Conservation (phyloP, 1,139 yeast genomes). For the Lodderomyces elongisporus region DNA sequence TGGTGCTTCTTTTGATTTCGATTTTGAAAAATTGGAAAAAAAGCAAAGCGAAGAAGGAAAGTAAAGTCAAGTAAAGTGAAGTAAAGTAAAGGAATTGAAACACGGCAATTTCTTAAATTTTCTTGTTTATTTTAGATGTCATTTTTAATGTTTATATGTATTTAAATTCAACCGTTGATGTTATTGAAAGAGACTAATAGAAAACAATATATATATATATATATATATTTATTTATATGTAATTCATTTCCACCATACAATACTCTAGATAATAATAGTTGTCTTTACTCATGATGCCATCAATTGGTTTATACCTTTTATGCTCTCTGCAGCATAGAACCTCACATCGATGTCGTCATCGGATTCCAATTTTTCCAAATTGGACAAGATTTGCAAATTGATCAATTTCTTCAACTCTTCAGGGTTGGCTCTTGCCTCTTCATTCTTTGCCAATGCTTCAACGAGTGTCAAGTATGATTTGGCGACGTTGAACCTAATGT, state of each 20-base stretch:
- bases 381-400: constrained; percentile 53
- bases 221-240: no score
- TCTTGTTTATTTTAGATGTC: not conserved
- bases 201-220: no score
- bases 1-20: constrained; percentile 91
- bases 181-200: no score
- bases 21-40: constrained; percentile 50
- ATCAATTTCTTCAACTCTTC: constrained; percentile 39
- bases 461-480: constrained; percentile 67
- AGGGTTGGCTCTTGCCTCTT: constrained; percentile 17
- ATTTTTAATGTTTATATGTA: not conserved
- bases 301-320: constrained; percentile 31
- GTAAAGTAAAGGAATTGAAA: not conserved
- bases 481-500: constrained; percentile 91
- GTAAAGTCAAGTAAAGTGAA: no score
- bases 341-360: constrained; percentile 90
- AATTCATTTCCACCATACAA: no score
- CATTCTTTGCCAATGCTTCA: constrained; percentile 34
- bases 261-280: no score
- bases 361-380: constrained; percentile 56
- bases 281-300: constrained; percentile 8
- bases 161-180: no score
- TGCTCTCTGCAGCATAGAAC: constrained; percentile 69
- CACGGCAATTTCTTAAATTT: not conserved
- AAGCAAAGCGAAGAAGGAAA: constrained; percentile 1